Percentiles rank a stretch among this genome's conserved stretches.
Evolutionary conservation across 495 filamentous ascomycete genomes (phyloP).

Genomic region (Aspergillus campestris): DNA sequence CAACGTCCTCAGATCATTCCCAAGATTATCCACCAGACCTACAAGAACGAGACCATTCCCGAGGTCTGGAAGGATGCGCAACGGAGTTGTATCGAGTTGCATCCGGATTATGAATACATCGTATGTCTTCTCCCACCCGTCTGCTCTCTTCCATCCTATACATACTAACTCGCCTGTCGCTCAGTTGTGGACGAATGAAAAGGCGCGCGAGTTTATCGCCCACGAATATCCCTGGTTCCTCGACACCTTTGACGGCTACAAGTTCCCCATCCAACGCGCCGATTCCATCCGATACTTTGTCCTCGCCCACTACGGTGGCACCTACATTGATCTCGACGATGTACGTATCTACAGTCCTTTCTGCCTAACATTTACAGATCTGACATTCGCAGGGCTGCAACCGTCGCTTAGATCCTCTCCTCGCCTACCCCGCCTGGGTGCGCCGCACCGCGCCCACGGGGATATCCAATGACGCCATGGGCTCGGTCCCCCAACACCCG

Average conservation of each 20-base stretch:
- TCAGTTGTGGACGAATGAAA: constrained; percentile 81
- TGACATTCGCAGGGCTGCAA: constrained; percentile 60
- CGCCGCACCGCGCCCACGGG: constrained; percentile 74
- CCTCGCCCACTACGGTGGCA: constrained; percentile 73
- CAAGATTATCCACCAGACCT: constrained; percentile 89
- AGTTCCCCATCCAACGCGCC: constrained; percentile 74
- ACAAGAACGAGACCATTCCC: constrained; percentile 68
- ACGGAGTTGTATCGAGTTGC: constrained; percentile 65
- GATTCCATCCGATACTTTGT: constrained; percentile 86
- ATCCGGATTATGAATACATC: constrained; percentile 75
- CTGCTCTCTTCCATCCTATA: neutral
- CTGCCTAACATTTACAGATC: neutral
- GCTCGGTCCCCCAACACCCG: constrained; percentile 67
- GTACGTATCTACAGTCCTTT: constrained; percentile 34
- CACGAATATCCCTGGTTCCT: constrained; percentile 82
- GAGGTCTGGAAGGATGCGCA: constrained; percentile 65
- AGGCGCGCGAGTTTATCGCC: constrained; percentile 66
- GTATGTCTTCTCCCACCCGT: constrained; percentile 31
- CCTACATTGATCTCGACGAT: constrained; percentile 87
- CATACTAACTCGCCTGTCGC: constrained; percentile 10
- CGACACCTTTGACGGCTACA: constrained; percentile 72
- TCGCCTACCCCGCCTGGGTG: constrained; percentile 75
- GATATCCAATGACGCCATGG: constrained; percentile 87
- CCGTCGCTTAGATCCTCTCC: constrained; percentile 68
- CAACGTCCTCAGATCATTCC: constrained; percentile 62